Base-by-base conservation (phyloP, 495 filamentous ascomycete species). In the Penicillium goetzii region DNA sequence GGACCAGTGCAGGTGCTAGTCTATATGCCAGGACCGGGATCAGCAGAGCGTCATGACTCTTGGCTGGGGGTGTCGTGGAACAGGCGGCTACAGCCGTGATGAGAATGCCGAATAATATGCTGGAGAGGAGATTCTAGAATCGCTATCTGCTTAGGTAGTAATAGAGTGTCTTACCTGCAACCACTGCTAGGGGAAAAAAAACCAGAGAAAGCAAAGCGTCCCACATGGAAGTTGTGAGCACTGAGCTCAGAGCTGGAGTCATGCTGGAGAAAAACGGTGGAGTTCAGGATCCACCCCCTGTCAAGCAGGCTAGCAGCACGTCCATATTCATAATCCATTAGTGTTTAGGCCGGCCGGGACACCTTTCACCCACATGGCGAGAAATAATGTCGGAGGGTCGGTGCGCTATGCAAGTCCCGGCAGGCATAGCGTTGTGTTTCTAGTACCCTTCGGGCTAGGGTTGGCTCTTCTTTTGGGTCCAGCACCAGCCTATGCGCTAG, bases 361-460 rank as follows among this genome's bases (percentile, higher is more conserved):
- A 64, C 47, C 47, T 64, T 64, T 66, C 66, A 68, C 54, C 68
- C 66, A 66, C 56, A 69, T 68, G 62, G 62, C 57, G 55, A 60
- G 33, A 50, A 40, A 62, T 23, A 64, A 60, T 34, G 56, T 58
- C 58, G 52, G 59, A 61, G 47, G 59, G 63, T 61, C 63, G 52
- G 63, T 61, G 63, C 63, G 40, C 25, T 23, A 56, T 52, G 54
- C 58, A 51, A 47, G 43, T 38, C 11, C 38, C 33, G 59, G 40
- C 43, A 30, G 40, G 9, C 23, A 14, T 40, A 32, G 30, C 15
- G 25, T 41, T 51, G 1, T 47, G 10, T 21, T 3, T 45, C 7
- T 45, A 21, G 28, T 40, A 15, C 14, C n/a, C n/a, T 41, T 62
- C 21, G 54, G 60, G 45, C 32, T 43, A 52, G 38, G 14, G 15